Base-by-base conservation (phyloP, 371 early-diverging fungal species). In the Rhizopus sp. region DNA sequence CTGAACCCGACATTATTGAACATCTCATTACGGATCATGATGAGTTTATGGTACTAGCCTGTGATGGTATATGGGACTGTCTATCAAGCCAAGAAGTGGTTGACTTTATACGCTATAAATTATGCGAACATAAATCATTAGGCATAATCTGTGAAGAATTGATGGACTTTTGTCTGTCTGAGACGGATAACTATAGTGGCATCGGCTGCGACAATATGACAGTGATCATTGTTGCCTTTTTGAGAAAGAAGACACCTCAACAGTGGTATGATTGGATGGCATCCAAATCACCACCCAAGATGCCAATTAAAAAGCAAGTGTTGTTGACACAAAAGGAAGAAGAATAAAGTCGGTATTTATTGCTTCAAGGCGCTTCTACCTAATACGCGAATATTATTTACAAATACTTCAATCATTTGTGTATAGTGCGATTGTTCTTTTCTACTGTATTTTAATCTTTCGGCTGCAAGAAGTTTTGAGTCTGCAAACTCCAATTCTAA, bases 151-250 rank as follows among this genome's bases (percentile, higher is more conserved):
- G 91, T 77, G 96, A 97, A 77, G 76, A 71, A 37, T 60, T 94
- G 51, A 93, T 95, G 92, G 90, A 93, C 47, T 70, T 72, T 53
- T 96, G 97, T 69, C 71, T 96, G 53, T 93, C 95, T 40, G 76
- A 82, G 15, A 85, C 89, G 54, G 78, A 78, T 61, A 92, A 90
- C 40, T 68, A 88, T 53, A 87, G 90, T 42, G 93, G 92, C 12
- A 80, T 94, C 35, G 97, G 97, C 13, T 94, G 95, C 71, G 97
- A 97, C 70, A 97, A 97, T 77, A 97, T 97, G 97, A 95, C 96
- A 0, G 88, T 97, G 32, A 72, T 95, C 23, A 90, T 97, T 51
- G 87, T 93, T 12, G 97, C 80, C 0, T 72, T 95, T 50, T 72
- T 95, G 61, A 77, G 87, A 51, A 91, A 89, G 53, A 75, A 72